phyloP scores from a whole-genome alignment of 2,329 filamentous ascomycete species.

The Shiraia bambusicola region DNA sequence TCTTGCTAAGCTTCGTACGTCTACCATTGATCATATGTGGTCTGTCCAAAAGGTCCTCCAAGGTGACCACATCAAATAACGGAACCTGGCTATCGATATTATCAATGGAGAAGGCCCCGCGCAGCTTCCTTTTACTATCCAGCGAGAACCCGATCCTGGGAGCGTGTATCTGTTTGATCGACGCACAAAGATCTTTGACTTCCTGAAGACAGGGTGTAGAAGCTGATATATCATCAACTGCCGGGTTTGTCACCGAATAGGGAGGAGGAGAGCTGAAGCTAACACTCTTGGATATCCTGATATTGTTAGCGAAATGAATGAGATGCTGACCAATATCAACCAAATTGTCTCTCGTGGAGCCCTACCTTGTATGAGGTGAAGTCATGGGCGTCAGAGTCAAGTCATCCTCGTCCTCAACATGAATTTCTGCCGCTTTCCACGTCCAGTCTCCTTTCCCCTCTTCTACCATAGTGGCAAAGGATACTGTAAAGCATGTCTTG shows the following conservation, averaged over 20 bases:
- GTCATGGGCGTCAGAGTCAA: slow-evolving; percentile 7
- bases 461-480: slow-evolving; percentile 27
- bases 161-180: slow-evolving; percentile 31
- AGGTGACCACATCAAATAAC: slow-evolving; percentile 26
- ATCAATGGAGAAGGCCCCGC: slow-evolving; percentile 32
- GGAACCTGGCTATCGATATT: slow-evolving; percentile 10
- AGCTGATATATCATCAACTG: neutral
- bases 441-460: slow-evolving; percentile 23
- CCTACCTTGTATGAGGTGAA: slow-evolving; percentile 27
- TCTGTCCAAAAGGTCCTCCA: slow-evolving; percentile 33
- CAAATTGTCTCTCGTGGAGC: neutral
- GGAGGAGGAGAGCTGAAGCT: slow-evolving; percentile 40
- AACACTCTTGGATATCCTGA: slow-evolving; percentile 34
- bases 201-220: slow-evolving; percentile 22
- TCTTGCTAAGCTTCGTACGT: slow-evolving; percentile 35
- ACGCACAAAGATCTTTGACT: slow-evolving; percentile 41
- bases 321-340: neutral
- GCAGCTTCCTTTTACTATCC: slow-evolving; percentile 33
- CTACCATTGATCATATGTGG: slow-evolving; percentile 31
- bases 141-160: slow-evolving; percentile 38
- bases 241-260: slow-evolving; percentile 32
- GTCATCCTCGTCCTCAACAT: slow-evolving; percentile 33
- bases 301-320: slow-evolving; percentile 10
- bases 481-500: slow-evolving; percentile 38
- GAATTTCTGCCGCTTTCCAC: slow-evolving; percentile 38